phyloP scores from a whole-genome alignment of 148 eudicot genomes.

The Fagopyrum tataricum region DNA sequence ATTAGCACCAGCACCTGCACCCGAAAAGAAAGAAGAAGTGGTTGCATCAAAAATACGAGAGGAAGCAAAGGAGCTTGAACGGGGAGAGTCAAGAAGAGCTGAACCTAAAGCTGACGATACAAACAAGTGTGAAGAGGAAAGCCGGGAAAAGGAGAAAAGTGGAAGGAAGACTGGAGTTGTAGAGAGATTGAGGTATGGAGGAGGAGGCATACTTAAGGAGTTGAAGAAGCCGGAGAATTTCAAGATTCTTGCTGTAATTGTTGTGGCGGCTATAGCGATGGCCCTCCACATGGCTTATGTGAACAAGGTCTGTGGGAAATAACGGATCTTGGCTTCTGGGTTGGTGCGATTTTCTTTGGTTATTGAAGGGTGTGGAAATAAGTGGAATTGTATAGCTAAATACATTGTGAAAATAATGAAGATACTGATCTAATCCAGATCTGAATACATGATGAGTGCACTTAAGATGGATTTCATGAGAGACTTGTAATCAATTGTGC shows the following conservation, averaged over 20 bases:
- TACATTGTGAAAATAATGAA: constrained; percentile 1
- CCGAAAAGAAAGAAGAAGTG: constrained; percentile 8
- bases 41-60: too few species aligned
- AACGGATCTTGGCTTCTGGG: background rate
- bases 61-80: background rate
- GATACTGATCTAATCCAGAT: background rate
- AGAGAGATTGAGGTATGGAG: background rate
- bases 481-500: constrained; percentile 1
- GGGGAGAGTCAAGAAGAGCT: background rate
- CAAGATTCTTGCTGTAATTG: background rate
- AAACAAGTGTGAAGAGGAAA: constrained; percentile 6
- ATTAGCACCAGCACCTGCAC: constrained; percentile 15
- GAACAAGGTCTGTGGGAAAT: constrained; percentile 2
- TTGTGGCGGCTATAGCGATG: background rate
- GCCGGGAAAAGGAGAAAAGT: background rate
- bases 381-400: background rate
- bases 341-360: background rate
- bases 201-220: background rate
- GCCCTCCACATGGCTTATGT: constrained; percentile 9
- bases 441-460: background rate
- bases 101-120: background rate
- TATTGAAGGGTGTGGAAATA: background rate
- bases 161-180: background rate
- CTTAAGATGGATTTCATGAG: background rate
- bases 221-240: constrained; percentile 12